Conservation (phyloP, 2,329 filamentous ascomycete species). For the Epichloe brachyelytri region DNA sequence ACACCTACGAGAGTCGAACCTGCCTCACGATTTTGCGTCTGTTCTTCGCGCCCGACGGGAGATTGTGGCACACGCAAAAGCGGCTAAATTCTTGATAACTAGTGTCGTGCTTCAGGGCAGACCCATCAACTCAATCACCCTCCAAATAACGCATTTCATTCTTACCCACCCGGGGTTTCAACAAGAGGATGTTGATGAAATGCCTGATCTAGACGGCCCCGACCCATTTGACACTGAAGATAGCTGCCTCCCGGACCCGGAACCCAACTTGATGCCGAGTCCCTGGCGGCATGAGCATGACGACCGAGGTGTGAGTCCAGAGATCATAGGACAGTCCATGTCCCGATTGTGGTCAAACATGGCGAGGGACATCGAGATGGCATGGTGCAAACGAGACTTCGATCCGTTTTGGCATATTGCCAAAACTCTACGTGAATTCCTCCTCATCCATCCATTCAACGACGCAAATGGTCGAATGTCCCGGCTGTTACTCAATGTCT, state of each 20-base stretch:
- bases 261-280: background rate
- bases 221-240: background rate
- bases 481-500: background rate
- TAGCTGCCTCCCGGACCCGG: background rate
- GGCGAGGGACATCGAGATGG: background rate
- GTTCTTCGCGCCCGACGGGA: background rate
- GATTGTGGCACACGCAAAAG: background rate
- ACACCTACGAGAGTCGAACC: background rate
- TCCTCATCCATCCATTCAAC: background rate
- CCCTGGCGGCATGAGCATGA: background rate
- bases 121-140: background rate
- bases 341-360: background rate
- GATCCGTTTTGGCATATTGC: background rate
- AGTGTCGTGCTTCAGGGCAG: background rate
- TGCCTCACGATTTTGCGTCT: background rate
- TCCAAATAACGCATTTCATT: background rate
- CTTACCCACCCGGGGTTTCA: background rate
- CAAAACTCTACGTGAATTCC: background rate
- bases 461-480: background rate
- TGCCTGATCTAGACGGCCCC: background rate
- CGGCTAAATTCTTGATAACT: background rate
- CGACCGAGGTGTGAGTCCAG: background rate
- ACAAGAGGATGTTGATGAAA: background rate
- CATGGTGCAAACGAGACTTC: no score
- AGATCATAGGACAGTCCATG: background rate